A percentile compares a stretch with the other conserved stretches of the same genome.
Conservation (phyloP, 2,329 filamentous ascomycete genomes). For the Colletotrichum scovillei region DNA sequence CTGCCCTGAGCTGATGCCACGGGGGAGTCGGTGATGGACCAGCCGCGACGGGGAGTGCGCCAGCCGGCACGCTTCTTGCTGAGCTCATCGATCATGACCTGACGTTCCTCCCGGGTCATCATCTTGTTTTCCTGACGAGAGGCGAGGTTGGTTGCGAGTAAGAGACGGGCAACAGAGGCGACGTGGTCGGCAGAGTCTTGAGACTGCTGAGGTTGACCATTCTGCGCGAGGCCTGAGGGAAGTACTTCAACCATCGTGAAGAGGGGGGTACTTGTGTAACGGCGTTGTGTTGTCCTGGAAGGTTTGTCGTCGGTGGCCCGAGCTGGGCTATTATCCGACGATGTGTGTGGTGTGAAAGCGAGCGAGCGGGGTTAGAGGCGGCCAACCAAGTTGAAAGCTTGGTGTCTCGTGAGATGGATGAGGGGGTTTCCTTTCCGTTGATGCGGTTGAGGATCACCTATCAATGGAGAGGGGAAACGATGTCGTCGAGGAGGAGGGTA, state of each 20-base stretch:
- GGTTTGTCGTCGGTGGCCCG: constrained; percentile 6
- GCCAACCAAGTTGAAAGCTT: constrained; percentile 12
- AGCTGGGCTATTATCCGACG: constrained; percentile 17
- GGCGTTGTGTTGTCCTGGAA: background rate
- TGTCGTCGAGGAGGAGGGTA: background rate
- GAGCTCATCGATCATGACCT: constrained; percentile 51
- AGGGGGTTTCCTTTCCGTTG: background rate
- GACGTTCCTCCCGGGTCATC: constrained; percentile 55
- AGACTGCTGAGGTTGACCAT: constrained; percentile 30
- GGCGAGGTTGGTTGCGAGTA: constrained; percentile 36
- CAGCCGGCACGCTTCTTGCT: constrained; percentile 49
- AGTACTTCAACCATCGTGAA: constrained; percentile 48
- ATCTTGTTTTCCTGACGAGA: constrained; percentile 37
- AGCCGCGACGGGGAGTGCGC: constrained; percentile 56
- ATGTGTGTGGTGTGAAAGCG: constrained; percentile 3
- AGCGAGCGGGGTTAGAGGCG: constrained; percentile 12
- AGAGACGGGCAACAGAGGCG: constrained; percentile 34
- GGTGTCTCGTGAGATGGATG: background rate
- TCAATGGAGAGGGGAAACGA: constrained; percentile 1
- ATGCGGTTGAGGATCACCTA: background rate
- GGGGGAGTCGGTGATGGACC: constrained; percentile 58
- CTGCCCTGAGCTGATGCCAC: constrained; percentile 35
- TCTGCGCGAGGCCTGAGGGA: constrained; percentile 36
- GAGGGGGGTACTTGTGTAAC: constrained; percentile 6
- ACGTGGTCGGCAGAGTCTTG: constrained; percentile 35